Evolutionary conservation across 2,329 filamentous ascomycete genomes (phyloP).

Genomic region (Mollisia scopiformis): DNA sequence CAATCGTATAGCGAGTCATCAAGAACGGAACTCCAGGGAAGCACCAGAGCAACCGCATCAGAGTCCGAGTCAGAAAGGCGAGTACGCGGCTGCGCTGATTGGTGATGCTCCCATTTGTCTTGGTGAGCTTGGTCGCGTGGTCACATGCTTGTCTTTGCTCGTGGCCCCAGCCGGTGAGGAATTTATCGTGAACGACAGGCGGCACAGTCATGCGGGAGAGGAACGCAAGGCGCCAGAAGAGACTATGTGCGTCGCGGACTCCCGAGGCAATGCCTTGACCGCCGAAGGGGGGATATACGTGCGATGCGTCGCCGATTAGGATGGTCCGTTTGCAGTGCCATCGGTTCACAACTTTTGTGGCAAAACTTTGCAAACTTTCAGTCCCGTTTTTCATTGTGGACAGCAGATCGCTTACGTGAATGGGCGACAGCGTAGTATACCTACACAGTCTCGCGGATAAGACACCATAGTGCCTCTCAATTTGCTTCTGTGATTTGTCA

Average conservation of each 20-base stretch:
- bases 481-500: no score
- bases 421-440: conserved; percentile 40
- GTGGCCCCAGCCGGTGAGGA: not conserved
- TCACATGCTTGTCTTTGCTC: conserved; percentile 3
- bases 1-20: not conserved
- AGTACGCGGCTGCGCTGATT: not conserved
- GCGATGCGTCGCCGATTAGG: no score
- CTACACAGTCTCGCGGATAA: conserved; percentile 41
- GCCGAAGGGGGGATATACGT: no score
- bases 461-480: conserved; percentile 41
- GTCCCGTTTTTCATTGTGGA: no score
- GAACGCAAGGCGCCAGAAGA: no score
- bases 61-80: not conserved
- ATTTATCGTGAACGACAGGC: no score
- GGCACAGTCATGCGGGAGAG: no score
- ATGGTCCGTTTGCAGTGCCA: no score
- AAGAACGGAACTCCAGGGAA: not conserved
- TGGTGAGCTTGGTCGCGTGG: conserved; percentile 3
- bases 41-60: not conserved
- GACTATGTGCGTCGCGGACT: no score
- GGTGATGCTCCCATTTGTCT: not conserved
- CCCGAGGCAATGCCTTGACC: no score
- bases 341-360: no score
- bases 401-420: conserved; percentile 31
- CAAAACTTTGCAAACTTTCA: no score